Evolutionary conservation across 345 rosid species (phyloP).

Genomic region (Arabidopsis suecica): DNA sequence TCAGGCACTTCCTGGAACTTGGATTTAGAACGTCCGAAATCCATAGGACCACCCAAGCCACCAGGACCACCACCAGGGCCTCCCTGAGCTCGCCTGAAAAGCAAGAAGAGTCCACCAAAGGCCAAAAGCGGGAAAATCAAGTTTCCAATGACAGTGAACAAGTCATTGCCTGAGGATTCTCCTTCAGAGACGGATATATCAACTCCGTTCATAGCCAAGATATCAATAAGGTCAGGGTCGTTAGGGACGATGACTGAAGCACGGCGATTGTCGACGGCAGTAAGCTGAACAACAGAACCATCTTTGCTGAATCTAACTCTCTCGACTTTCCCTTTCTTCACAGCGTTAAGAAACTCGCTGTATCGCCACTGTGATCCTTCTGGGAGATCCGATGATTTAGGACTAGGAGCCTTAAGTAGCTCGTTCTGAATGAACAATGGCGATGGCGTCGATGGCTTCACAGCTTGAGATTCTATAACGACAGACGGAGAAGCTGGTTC

Average conservation of each 20-base stretch:
- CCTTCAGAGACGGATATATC: constrained; percentile 81
- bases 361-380: constrained; percentile 74
- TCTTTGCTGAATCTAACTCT: constrained; percentile 79
- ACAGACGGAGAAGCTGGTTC: constrained; percentile 29
- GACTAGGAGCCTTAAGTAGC: constrained; percentile 64
- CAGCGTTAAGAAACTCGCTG: constrained; percentile 79
- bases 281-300: constrained; percentile 65
- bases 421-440: constrained; percentile 61
- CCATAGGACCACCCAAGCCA: constrained; percentile 88
- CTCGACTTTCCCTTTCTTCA: constrained; percentile 76
- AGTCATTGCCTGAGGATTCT: constrained; percentile 61
- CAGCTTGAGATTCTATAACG: constrained; percentile 55
- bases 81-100: constrained; percentile 67
- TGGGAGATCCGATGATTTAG: constrained; percentile 65
- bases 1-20: constrained; percentile 89
- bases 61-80: constrained; percentile 89
- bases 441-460: constrained; percentile 51
- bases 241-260: constrained; percentile 67
- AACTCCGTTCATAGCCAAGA: constrained; percentile 77
- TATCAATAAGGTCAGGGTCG: constrained; percentile 76
- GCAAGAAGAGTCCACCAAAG: constrained; percentile 67
- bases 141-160: constrained; percentile 66
- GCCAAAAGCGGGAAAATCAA: constrained; percentile 68
- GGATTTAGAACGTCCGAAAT: constrained; percentile 76
- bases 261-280: constrained; percentile 73